Percentiles rank a stretch among this genome's conserved stretches.
Evolutionary conservation across 148 eudicot genomes (phyloP).

Genomic region (Rhododendron ferrugineum): DNA sequence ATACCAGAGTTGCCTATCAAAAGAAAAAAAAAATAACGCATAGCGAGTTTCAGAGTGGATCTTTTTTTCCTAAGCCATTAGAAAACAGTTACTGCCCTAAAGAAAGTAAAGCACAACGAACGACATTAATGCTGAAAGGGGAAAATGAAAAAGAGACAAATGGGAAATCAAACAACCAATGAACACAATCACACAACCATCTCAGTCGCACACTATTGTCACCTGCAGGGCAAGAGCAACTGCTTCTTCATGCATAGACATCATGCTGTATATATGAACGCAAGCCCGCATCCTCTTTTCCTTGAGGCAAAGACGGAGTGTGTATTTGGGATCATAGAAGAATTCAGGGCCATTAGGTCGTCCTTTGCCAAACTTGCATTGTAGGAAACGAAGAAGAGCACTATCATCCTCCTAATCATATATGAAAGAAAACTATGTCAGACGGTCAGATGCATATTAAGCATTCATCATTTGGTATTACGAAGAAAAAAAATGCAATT

Average conservation of each 20-base stretch:
- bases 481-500: not conserved
- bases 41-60: not conserved
- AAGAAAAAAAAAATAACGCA: too few relatives aligned
- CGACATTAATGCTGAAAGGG: not conserved
- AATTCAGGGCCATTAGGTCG: conserved; percentile 59
- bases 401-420: conserved; percentile 81
- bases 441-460: not conserved
- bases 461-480: not conserved
- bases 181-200: not conserved
- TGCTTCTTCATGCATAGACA: conserved; percentile 99
- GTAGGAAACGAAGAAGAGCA: conserved; percentile 86
- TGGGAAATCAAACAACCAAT: not conserved
- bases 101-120: not conserved
- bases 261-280: conserved; percentile 98
- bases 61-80: not conserved
- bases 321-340: conserved; percentile 96
- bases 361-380: conserved; percentile 89
- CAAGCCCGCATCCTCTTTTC: conserved; percentile 96
- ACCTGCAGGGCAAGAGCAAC: conserved; percentile 98
- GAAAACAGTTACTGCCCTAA: not conserved
- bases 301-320: conserved; percentile 91
- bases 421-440: not conserved
- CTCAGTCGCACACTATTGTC: not conserved
- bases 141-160: conserved; percentile 16
- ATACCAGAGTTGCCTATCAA: not conserved